Percentiles rank a stretch among this genome's conserved stretches.
Conservation (phyloP, 1,284 basidiomycete genomes). For the Chalciporus sp. region DNA sequence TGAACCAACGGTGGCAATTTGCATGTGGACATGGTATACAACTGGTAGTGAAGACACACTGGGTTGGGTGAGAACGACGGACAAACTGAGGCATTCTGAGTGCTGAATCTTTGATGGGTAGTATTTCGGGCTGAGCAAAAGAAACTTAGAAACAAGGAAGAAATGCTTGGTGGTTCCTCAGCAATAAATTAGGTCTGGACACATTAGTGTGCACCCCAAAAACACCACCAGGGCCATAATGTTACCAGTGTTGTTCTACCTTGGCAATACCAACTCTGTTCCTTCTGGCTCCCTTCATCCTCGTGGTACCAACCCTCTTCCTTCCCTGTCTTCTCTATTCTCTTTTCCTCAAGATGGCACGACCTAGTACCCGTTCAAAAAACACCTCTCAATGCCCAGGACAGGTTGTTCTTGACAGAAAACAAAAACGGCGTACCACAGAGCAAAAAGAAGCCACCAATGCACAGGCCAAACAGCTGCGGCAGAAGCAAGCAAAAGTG, state of each 20-base stretch:
- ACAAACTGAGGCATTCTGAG: no score
- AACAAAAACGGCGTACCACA: not conserved
- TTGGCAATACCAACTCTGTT: not conserved
- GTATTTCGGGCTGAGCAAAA: no score
- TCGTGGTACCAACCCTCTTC: not conserved
- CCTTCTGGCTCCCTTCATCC: not conserved
- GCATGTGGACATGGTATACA: not conserved
- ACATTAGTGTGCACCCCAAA: not conserved
- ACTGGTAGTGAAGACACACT: not conserved
- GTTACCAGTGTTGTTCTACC: not conserved
- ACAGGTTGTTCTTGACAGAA: not conserved
- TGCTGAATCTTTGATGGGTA: no score
- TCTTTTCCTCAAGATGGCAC: not conserved
- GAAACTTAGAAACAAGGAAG: not conserved
- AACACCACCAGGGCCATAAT: not conserved
- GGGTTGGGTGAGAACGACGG: not conserved
- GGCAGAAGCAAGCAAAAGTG: not conserved
- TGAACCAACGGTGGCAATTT: conserved; percentile 7
- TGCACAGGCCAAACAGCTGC: not conserved
- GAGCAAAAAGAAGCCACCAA: conserved; percentile 4
- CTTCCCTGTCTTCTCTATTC: not conserved
- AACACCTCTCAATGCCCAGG: conserved; percentile 1
- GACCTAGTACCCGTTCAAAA: not conserved
- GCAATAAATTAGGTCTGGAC: not conserved
- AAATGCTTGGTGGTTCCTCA: not conserved